A percentile compares a stretch with the other conserved stretches of the same genome.
These are phyloP conservation scores for Wallacemonas sp. DNA, from an alignment of 208 protist species.

Conservation along the genomic window DNA sequence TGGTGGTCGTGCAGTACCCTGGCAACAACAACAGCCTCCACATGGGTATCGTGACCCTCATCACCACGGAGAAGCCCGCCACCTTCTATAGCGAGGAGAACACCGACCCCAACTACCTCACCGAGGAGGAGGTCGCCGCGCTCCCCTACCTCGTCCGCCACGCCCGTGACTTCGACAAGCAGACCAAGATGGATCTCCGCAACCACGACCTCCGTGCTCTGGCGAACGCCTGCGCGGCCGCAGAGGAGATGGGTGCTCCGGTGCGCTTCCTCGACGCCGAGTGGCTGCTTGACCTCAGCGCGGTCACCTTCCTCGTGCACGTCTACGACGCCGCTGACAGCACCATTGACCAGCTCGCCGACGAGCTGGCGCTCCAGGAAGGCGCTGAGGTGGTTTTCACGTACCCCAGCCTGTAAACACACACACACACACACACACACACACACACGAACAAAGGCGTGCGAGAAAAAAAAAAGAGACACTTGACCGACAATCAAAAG, in stretches of 20 bases:
- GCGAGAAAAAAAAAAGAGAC: no score
- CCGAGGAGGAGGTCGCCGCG: conserved; percentile 47
- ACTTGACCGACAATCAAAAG: no score
- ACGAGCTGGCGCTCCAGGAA: conserved; percentile 68
- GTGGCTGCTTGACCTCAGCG: conserved; percentile 83
- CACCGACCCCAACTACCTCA: conserved; percentile 61
- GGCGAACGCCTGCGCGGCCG: conserved; percentile 52
- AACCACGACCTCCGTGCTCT: conserved; percentile 67
- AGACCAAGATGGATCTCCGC: conserved; percentile 76
- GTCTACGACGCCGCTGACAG: conserved; percentile 49
- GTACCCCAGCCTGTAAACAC: conserved; percentile 42
- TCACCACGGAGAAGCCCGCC: conserved; percentile 68
- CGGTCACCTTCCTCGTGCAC: conserved; percentile 82
- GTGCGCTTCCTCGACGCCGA: conserved; percentile 80
- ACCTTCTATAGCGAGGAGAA: conserved; percentile 75
- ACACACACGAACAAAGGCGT: not conserved
- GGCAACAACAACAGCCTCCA: conserved; percentile 55
- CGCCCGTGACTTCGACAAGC: conserved; percentile 73
- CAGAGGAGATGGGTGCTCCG: conserved; percentile 44
- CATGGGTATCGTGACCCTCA: conserved; percentile 75
- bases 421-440: not conserved
- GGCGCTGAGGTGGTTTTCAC: conserved; percentile 87
- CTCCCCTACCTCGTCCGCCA: conserved; percentile 80
- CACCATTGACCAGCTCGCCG: conserved; percentile 63
- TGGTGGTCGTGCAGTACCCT: conserved; percentile 86